Evolutionary conservation across 495 filamentous ascomycete species (phyloP), one percentile per base, ranked within the genome.

Genomic region (Penicillium psychrofluorescens): DNA sequence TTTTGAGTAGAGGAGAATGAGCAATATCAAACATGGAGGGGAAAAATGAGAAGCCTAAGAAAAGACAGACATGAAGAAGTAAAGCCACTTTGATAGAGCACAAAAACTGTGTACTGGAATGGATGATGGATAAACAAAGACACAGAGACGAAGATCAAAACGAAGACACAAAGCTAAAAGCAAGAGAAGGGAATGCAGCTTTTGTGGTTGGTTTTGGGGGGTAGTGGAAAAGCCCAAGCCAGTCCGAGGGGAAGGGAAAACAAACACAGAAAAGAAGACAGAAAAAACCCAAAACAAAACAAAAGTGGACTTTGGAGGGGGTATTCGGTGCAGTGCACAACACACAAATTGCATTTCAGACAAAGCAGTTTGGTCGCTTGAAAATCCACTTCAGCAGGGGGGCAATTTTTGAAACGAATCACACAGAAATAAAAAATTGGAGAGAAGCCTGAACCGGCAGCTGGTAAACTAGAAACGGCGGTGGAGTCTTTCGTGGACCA

Each of bases 281-380:
- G 32, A 59, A 56, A 62, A 44, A 42, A 14, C 12, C 49, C 51
- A 45, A 53, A 43, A 46, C 59, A 49, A 62, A 54, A 55, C 62
- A 67, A 63, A 58, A 64, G 59, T 54, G 64, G 63, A 70, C 56
- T 68, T 63, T 22, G 22, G 22, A 22, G 22, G 68, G 59, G 68
- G 68, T 70, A 70, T 70, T 67, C 56, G 61, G 64, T 70, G 67
- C 66, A 64, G 67, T 67, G 68, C 61, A 65, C 56, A 69, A 70
- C 59, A 68, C 66, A 68, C 68, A 67, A 64, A 68, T 67, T 68
- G 63, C 61, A 62, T 65, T 70, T 67, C 60, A 71, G 55, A 63
- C 22, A 59, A 61, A 60, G 61, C 61, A 67, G 53, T 62, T 61
- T 50, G 61, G 57, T 66, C 66, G 66, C 66, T 70, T 54, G 56